A percentile compares a stretch with the other conserved stretches of the same genome.
Evolutionary conservation across 208 protist genomes (phyloP).

Genomic region (Leishmania martiniquensis): DNA sequence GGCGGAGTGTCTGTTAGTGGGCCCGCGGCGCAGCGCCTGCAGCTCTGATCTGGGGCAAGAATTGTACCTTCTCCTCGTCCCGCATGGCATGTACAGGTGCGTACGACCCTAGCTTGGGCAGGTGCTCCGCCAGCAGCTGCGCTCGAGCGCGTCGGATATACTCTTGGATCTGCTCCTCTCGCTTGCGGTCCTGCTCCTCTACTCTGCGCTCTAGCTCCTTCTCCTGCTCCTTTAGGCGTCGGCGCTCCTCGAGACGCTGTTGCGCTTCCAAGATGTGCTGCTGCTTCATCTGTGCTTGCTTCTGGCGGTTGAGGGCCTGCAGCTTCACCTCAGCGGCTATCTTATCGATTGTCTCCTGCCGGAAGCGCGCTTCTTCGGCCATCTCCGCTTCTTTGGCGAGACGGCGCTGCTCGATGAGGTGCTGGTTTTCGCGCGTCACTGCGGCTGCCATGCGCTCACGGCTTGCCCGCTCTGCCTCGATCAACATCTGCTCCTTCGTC

Average conservation of each 20-base stretch:
- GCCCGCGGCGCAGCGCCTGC: neutral
- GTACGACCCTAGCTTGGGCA: slow-evolving; percentile 71
- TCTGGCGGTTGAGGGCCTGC: slow-evolving; percentile 71
- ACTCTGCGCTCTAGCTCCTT: slow-evolving; percentile 57
- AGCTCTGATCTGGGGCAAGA: slow-evolving; percentile 23
- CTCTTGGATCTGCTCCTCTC: slow-evolving; percentile 74
- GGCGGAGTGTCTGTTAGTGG: neutral
- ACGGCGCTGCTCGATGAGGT: slow-evolving; percentile 71
- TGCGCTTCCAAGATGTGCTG: slow-evolving; percentile 86
- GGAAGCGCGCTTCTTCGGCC: slow-evolving; percentile 81
- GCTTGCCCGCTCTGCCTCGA: slow-evolving; percentile 66
- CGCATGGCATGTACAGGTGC: slow-evolving; percentile 64
- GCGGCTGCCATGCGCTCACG: slow-evolving; percentile 68
- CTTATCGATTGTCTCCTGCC: slow-evolving; percentile 82
- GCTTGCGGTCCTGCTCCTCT: slow-evolving; percentile 50
- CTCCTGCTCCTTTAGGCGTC: slow-evolving; percentile 78
- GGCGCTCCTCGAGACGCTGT: slow-evolving; percentile 73
- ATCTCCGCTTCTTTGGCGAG: slow-evolving; percentile 58
- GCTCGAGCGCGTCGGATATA: slow-evolving; percentile 85
- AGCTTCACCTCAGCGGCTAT: slow-evolving; percentile 79
- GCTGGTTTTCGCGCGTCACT: slow-evolving; percentile 71
- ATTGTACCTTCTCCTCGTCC: slow-evolving; percentile 61
- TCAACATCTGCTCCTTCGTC: slow-evolving; percentile 72
- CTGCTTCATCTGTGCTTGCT: slow-evolving; percentile 69
- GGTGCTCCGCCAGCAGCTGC: slow-evolving; percentile 73